These are phyloP conservation scores for Malbranchea zuffiana DNA, from an alignment of 2,329 filamentous ascomycete genomes.

Conservation along the genomic window DNA sequence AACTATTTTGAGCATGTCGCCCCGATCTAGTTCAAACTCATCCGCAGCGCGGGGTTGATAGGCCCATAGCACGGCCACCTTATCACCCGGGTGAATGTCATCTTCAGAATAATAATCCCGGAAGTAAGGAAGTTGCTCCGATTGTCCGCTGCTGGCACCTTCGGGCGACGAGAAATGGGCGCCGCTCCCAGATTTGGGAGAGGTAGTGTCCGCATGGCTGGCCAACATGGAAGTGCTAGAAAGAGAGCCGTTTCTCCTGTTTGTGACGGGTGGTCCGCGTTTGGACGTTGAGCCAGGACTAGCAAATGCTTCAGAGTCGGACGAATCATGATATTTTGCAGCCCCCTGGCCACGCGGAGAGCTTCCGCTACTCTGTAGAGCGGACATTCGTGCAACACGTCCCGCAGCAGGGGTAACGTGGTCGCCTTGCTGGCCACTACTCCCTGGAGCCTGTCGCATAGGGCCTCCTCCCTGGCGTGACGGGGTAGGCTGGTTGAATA, in stretches of 20 bases:
- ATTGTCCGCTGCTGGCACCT: conserved; percentile 75
- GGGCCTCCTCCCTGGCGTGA: conserved; percentile 35
- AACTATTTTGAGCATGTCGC: conserved; percentile 95
- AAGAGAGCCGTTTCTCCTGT: conserved; percentile 73
- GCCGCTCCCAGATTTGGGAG: conserved; percentile 56
- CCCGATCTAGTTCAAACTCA: conserved; percentile 84
- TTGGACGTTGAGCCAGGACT: conserved; percentile 60
- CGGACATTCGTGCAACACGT: conserved; percentile 90
- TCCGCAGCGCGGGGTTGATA: conserved; percentile 90
- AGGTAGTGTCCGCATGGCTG: conserved; percentile 52
- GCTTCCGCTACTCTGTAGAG: conserved; percentile 59
- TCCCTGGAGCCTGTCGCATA: conserved; percentile 34
- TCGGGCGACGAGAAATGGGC: conserved; percentile 74
- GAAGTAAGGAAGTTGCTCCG: conserved; percentile 90
- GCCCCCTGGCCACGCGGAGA: conserved; percentile 45
- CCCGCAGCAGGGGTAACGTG: conserved; percentile 74
- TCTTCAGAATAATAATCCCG: conserved; percentile 98
- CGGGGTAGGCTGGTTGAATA: conserved; percentile 85
- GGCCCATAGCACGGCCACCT: conserved; percentile 86
- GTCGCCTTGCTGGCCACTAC: conserved; percentile 33
- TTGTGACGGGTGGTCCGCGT: conserved; percentile 33
- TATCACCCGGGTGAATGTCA: conserved; percentile 84
- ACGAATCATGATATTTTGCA: conserved; percentile 39
- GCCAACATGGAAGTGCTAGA: conserved; percentile 72
- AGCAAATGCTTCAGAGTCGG: conserved; percentile 56